These are phyloP conservation scores for Sporothrix protearum DNA, from an alignment of 2,329 filamentous ascomycete species.

Conservation along the genomic window DNA sequence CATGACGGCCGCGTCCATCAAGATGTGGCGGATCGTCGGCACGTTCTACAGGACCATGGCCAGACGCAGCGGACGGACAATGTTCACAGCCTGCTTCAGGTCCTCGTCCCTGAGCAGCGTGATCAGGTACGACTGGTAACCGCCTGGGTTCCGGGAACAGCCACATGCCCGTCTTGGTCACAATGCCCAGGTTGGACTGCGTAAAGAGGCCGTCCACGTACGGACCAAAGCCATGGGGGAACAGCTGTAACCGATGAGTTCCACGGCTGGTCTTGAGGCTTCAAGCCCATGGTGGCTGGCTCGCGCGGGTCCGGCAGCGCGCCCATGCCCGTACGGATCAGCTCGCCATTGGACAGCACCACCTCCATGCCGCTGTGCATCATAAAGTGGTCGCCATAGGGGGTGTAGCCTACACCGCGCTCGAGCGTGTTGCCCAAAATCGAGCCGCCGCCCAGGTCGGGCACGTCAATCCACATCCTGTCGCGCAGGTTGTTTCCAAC, in stretches of 20 bases:
- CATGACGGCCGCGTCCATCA: constrained; percentile 39
- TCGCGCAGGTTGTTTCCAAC: constrained; percentile 35
- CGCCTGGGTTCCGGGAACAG: constrained; percentile 38
- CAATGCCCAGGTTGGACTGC: constrained; percentile 51
- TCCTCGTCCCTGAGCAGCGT: constrained; percentile 40
- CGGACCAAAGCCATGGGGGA: constrained; percentile 42
- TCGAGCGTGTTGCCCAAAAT: constrained; percentile 47
- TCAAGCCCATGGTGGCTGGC: not conserved
- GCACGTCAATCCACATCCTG: constrained; percentile 43
- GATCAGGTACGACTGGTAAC: constrained; percentile 40
- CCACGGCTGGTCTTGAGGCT: constrained; percentile 31
- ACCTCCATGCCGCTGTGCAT: constrained; percentile 35
- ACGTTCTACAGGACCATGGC: constrained; percentile 44
- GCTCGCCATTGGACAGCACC: constrained; percentile 42
- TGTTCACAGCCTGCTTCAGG: constrained; percentile 38
- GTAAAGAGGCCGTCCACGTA: constrained; percentile 47
- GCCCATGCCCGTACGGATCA: constrained; percentile 48
- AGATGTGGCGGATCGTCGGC: constrained; percentile 43
- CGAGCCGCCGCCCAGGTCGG: constrained; percentile 42
- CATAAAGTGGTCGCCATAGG: constrained; percentile 41
- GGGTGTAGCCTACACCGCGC: constrained; percentile 46
- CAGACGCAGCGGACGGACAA: constrained; percentile 36
- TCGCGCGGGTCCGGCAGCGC: constrained; percentile 38
- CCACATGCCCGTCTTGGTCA: constrained; percentile 52
- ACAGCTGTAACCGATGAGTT: constrained; percentile 40